These are phyloP conservation scores for Pythium oligandrum DNA, from an alignment of 352 stramenopile genomes.

Conservation along the genomic window DNA sequence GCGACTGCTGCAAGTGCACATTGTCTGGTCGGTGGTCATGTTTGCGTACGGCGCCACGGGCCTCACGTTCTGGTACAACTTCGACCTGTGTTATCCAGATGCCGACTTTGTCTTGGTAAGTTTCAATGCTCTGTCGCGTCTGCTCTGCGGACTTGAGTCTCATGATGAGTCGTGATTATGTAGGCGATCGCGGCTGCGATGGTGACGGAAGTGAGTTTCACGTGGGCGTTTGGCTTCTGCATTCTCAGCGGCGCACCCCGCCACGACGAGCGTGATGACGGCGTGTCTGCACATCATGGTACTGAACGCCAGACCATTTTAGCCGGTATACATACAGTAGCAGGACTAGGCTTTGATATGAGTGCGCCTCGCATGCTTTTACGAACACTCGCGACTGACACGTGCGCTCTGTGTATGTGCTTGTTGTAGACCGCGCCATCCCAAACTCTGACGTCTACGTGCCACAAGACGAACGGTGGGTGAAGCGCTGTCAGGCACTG, in stretches of 20 bases:
- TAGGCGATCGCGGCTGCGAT: slow-evolving; percentile 53
- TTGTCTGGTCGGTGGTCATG: slow-evolving; percentile 70
- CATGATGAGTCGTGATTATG: not conserved
- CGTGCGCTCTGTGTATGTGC: slow-evolving; percentile 2
- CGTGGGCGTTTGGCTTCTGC: slow-evolving; percentile 62
- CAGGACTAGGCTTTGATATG: too few species aligned
- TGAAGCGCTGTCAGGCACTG: slow-evolving; percentile 67
- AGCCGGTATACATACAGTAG: slow-evolving; percentile 39
- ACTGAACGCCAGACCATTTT: slow-evolving; percentile 76
- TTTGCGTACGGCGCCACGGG: slow-evolving; percentile 51
- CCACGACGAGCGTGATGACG: slow-evolving; percentile 14
- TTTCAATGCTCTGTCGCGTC: slow-evolving; percentile 3
- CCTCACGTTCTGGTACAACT: slow-evolving; percentile 64
- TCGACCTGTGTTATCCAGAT: slow-evolving; percentile 65
- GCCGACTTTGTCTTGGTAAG: slow-evolving; percentile 72
- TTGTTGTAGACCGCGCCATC: slow-evolving; percentile 40
- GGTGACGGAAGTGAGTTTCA: slow-evolving; percentile 70
- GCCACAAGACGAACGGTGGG: slow-evolving; percentile 69
- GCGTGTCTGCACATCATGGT: slow-evolving; percentile 46
- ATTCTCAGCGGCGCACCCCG: slow-evolving; percentile 41
- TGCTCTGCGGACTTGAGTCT: slow-evolving; percentile 1
- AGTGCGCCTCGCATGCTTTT: too few species aligned
- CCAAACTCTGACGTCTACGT: slow-evolving; percentile 81
- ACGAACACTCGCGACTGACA: not conserved
- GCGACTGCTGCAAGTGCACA: slow-evolving; percentile 67